Evolutionary conservation across 805 yeast species (phyloP), one percentile per base, ranked within the genome.

Genomic region (Huiozyma naganishii): DNA sequence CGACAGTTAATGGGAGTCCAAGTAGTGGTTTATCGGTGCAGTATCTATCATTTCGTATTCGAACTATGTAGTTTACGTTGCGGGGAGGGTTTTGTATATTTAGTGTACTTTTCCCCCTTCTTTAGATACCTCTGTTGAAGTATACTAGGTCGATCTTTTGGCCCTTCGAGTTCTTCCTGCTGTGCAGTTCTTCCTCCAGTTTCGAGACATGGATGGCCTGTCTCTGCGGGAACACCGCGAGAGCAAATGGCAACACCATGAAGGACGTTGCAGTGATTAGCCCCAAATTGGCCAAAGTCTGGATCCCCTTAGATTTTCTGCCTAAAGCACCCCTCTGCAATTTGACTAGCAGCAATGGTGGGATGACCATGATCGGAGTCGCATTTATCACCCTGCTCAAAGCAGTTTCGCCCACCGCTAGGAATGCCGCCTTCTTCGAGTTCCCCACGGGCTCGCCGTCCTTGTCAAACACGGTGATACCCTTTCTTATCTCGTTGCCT

Each of bases 371-470:
- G 54, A 92, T 76, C 13, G 99, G 99, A 0, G 98, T 84, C 12
- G 97, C 97, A 56, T 88, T 92, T 53, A 90, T 83, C 38, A 92
- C 95, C 59, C 99, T 72, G 37, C 95, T 84, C 30, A 89, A 79
- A 3, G 97, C 97, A 8, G 99, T 92, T 65, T 92, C 97, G 27
- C 95, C 96, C 39, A 92, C 98, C 0, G 99, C 99, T 48, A 80
- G 73, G 40, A 77, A 58, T 0, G 99, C 99, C 12, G 98, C 98
- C 32, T 71, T 76, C 61, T 83, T 79, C 6, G 97, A 88, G 29
- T 68, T 70, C 6, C 92, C 92, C 9, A 79, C 78, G 30, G 76
- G 71, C 32, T 79, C 80, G 35, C 79, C 76, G 32, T 86, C 79
- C 34, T 72, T 61, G 59, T 80, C 83, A 51, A 67, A 81, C 0